Conservation (phyloP, 768 basidiomycete species). For the Serpula lacrymans region DNA sequence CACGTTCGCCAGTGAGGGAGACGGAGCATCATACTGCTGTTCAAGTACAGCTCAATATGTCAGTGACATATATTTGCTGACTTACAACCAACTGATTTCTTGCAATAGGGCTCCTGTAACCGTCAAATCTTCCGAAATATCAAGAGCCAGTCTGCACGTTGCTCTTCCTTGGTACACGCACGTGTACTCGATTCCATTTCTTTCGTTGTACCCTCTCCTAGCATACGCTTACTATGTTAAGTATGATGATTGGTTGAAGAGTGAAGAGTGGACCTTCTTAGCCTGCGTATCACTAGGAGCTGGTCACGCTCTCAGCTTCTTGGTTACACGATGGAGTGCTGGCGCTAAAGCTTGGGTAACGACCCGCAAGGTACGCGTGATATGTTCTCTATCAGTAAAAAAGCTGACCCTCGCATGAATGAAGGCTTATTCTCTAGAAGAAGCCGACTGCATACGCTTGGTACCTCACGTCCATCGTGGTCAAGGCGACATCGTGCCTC, state of each 20-base stretch:
- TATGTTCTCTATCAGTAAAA: background rate
- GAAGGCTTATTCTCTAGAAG: conserved; percentile 63
- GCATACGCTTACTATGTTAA: conserved; percentile 90
- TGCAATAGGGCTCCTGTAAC: conserved; percentile 45
- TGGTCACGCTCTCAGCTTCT: conserved; percentile 88
- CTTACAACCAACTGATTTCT: too few species aligned
- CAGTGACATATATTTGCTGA: too few species aligned
- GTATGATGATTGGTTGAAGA: conserved; percentile 88
- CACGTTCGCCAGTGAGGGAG: too few species aligned
- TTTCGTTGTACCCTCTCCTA: conserved; percentile 77
- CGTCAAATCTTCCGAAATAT: conserved; percentile 66
- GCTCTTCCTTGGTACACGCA: conserved; percentile 67
- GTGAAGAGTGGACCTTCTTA: conserved; percentile 98
- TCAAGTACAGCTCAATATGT: too few species aligned
- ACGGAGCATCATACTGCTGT: too few species aligned
- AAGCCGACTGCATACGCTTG: conserved; percentile 80
- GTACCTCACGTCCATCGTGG: conserved; percentile 80
- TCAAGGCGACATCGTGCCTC: conserved; percentile 81
- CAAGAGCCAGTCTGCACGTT: conserved; percentile 61
- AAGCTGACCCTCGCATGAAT: conserved; percentile 2
- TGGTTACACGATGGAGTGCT: conserved; percentile 87
- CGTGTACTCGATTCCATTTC: conserved; percentile 72
- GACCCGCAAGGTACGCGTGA: conserved; percentile 56
- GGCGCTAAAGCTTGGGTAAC: conserved; percentile 77
- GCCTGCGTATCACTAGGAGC: conserved; percentile 82